phyloP scores from a whole-genome alignment of 345 rosid species.

The Gossypium bickii region DNA sequence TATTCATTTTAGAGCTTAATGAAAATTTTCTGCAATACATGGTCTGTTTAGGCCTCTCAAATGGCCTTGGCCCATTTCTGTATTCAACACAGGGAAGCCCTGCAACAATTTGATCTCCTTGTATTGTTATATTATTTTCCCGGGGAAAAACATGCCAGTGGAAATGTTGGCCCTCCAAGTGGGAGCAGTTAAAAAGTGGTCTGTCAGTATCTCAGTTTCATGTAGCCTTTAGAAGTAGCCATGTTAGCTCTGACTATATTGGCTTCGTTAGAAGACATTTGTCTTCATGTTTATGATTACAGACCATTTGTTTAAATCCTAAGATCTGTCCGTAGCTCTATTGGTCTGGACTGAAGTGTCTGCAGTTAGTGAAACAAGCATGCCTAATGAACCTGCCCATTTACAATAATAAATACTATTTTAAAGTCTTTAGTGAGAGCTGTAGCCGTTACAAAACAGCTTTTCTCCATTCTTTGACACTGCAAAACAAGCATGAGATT shows the following conservation, averaged over 20 bases:
- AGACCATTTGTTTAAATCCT: background rate
- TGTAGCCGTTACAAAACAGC: background rate
- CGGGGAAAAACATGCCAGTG: background rate
- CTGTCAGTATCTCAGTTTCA: background rate
- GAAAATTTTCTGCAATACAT: background rate
- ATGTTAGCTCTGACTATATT: background rate
- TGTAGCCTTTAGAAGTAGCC: background rate
- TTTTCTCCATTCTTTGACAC: background rate
- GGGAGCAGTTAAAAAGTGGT: background rate
- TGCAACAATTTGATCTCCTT: background rate
- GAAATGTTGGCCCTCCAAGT: background rate
- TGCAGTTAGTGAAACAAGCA: background rate
- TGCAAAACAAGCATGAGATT: background rate
- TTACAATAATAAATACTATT: background rate
- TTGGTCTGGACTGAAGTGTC: background rate
- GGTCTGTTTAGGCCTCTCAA: background rate
- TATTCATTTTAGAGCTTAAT: background rate
- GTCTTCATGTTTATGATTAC: background rate
- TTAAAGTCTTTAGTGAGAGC: background rate
- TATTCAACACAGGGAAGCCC: background rate
- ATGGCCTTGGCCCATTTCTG: background rate
- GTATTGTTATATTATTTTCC: background rate
- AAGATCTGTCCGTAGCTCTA: slow-evolving; percentile 1
- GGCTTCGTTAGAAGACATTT: background rate
- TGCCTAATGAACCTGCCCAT: background rate